Percentiles rank a stretch among this genome's conserved stretches.
Conservation (phyloP, 306 rosid species). For the Citrullus amarus region DNA sequence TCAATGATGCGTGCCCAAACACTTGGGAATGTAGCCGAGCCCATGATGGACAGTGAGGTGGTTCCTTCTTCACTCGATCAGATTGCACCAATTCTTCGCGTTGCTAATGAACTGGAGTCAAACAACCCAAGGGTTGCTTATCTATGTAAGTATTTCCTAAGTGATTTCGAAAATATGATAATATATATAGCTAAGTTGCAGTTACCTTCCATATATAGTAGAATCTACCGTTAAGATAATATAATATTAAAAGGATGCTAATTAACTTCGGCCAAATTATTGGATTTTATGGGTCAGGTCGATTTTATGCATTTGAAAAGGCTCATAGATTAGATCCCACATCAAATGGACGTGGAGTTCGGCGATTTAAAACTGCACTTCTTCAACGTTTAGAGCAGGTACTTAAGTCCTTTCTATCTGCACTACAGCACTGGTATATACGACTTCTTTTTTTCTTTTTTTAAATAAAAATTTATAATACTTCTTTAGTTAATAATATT, state of each 20-base stretch:
- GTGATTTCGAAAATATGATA: too few relatives aligned
- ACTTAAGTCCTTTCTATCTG: neutral
- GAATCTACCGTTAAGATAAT: too few relatives aligned
- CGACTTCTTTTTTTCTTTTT: too few relatives aligned
- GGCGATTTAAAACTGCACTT: slow-evolving; percentile 96
- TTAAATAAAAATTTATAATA: too few relatives aligned
- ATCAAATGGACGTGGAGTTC: slow-evolving; percentile 94
- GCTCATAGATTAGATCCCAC: slow-evolving; percentile 92
- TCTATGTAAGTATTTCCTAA: slow-evolving; percentile 50
- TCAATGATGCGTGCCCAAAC: slow-evolving; percentile 76
- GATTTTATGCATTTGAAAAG: slow-evolving; percentile 94
- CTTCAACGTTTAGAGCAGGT: slow-evolving; percentile 95
- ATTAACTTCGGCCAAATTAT: neutral
- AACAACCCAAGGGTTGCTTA: slow-evolving; percentile 75
- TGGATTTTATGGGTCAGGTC: slow-evolving; percentile 41
- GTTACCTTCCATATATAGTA: too few relatives aligned
- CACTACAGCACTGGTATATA: neutral
- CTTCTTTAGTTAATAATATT: neutral
- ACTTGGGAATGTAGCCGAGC: slow-evolving; percentile 63
- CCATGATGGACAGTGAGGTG: slow-evolving; percentile 85
- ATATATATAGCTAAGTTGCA: too few relatives aligned
- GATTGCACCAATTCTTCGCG: slow-evolving; percentile 92
- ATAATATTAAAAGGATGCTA: too few relatives aligned
- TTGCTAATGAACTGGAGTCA: slow-evolving; percentile 89
- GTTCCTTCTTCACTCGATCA: slow-evolving; percentile 86